These are phyloP conservation scores for Termitomyces eurrhizus DNA, from an alignment of 768 basidiomycete species.

Conservation along the genomic window DNA sequence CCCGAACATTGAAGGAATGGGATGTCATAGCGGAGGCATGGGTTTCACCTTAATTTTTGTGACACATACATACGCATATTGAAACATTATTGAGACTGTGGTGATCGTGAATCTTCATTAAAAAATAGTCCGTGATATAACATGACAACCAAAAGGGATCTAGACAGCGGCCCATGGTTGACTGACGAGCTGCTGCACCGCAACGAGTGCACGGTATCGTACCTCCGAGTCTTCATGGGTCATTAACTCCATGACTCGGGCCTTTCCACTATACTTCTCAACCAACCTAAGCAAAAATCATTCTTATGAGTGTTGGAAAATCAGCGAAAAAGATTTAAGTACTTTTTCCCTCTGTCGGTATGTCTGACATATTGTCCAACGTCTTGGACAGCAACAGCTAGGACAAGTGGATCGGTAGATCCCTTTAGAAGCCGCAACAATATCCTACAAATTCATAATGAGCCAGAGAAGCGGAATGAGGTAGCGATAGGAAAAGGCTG, in stretches of 20 bases:
- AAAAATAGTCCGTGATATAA: constrained; percentile 2
- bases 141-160: neutral
- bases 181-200: constrained; percentile 89
- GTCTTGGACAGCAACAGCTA: constrained; percentile 92
- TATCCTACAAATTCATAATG: constrained; percentile 41
- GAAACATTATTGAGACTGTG: neutral
- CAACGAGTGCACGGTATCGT: constrained; percentile 86
- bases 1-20: constrained; percentile 64
- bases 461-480: neutral
- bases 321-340: neutral
- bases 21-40: constrained; percentile 70
- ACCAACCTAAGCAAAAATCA: constrained; percentile 43
- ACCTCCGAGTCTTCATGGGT: constrained; percentile 84
- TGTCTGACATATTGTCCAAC: constrained; percentile 92
- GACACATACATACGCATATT: neutral
- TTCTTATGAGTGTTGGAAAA: constrained; percentile 1
- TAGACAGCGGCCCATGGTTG: constrained; percentile 74
- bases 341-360: constrained; percentile 92
- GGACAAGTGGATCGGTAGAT: constrained; percentile 68
- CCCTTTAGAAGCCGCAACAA: constrained; percentile 69
- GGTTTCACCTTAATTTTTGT: constrained; percentile 36
- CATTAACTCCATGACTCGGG: constrained; percentile 89
- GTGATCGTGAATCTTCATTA: neutral
- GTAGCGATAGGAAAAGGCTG: constrained; percentile 12
- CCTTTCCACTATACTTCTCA: constrained; percentile 84